Conservation (phyloP, 1,139 yeast species). For the Candida buenavistaensis region DNA sequence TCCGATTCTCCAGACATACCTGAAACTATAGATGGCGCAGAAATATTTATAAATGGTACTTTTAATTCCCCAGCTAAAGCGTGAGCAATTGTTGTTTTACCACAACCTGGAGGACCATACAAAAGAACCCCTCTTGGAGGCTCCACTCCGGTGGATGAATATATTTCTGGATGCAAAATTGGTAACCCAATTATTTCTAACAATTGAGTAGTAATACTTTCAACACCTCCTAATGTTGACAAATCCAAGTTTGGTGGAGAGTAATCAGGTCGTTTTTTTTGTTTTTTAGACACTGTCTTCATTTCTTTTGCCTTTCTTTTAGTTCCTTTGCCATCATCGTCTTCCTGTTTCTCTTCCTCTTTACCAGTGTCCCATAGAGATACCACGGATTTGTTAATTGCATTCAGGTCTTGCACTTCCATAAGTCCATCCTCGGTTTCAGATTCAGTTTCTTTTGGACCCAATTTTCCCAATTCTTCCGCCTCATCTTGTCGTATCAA, state of each 20-base stretch:
- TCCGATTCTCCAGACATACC: slow-evolving; percentile 99
- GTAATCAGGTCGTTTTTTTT: slow-evolving; percentile 54
- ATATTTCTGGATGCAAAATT: slow-evolving; percentile 89
- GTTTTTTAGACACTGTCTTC: too few relatives aligned
- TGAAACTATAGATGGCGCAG: slow-evolving; percentile 95
- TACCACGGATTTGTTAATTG: slow-evolving; percentile 74
- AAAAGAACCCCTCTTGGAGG: slow-evolving; percentile 95
- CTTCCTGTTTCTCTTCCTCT: slow-evolving; percentile 10
- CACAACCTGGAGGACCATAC: slow-evolving; percentile 99
- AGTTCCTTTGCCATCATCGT: slow-evolving; percentile 31
- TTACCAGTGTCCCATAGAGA: slow-evolving; percentile 56
- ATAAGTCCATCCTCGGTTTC: slow-evolving; percentile 34
- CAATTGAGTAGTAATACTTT: slow-evolving; percentile 74
- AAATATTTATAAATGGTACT: slow-evolving; percentile 86
- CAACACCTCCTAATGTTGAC: slow-evolving; percentile 87
- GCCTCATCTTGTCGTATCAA: slow-evolving; percentile 44
- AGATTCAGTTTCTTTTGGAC: slow-evolving; percentile 19
- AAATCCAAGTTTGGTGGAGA: slow-evolving; percentile 69
- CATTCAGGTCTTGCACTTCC: slow-evolving; percentile 60
- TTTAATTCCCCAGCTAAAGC: slow-evolving; percentile 94
- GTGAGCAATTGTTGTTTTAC: slow-evolving; percentile 94
- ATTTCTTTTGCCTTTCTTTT: too few relatives aligned
- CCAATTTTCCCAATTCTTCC: slow-evolving; percentile 36
- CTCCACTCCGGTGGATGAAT: slow-evolving; percentile 83
- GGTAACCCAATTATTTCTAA: slow-evolving; percentile 93